Evolutionary conservation across 1,284 basidiomycete genomes (phyloP), one percentile per base, ranked within the genome.

Genomic region (Dichomitus squalens): DNA sequence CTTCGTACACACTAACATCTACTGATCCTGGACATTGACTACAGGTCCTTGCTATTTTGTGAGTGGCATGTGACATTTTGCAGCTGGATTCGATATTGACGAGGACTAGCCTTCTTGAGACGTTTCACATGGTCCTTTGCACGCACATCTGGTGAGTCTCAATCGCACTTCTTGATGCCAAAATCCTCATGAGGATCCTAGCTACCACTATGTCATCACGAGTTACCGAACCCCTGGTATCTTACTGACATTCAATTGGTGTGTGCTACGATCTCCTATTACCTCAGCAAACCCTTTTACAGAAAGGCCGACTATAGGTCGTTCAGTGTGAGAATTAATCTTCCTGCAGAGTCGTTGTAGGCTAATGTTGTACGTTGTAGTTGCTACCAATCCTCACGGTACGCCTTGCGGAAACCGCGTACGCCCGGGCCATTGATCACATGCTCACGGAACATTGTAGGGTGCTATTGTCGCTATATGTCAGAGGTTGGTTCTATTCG

Each of bases 71-170:
- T 29, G 14, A 16, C 7, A 14, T 31, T 29, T 14, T 2, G 7
- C 25, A 27, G 39, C 39, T 4, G 21, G 25, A 9, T 12, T 41
- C 31, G 21, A 20, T 12, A 7, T 16, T 14, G 4, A n/a, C 40
- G 2, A 35, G 20, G 16, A n/a, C 7, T 20, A 58, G 58, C 8
- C 31, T 34, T 1, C 18, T 59, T 16, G 58, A 56, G 27, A 56
- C 51, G 0, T 16, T 56, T 11, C 54, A 59, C 39, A 51, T 55
- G 9, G 38, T 50, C 1, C 6, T 49, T 6, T 48, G 54, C 41
- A 53, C 49, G 16, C 49, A 53, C 25, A 38, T 59, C 9, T 51
- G 51, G 58, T 54, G 46, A 38, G 52, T 33, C 27, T 25, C 18
- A 29, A 16, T 31, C 16, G 20, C 2, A 18, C 35, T 18, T 7